Percentiles rank a stretch among this genome's conserved stretches.
These are phyloP conservation scores for Melampsora abietis-canadensis DNA, from an alignment of 1,284 basidiomycete species.

Conservation along the genomic window DNA sequence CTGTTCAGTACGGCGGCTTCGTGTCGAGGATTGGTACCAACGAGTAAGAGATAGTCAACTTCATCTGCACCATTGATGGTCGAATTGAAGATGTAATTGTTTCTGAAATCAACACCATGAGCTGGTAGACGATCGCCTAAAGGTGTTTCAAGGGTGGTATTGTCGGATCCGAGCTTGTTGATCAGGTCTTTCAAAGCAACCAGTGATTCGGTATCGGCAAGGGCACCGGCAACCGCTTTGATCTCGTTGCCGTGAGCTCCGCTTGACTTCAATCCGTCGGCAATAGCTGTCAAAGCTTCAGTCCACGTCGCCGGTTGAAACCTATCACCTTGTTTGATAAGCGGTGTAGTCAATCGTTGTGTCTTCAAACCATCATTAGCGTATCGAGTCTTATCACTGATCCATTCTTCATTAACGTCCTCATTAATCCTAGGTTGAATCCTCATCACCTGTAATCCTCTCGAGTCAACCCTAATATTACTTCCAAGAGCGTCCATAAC, in stretches of 20 bases:
- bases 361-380: slow-evolving; percentile 92
- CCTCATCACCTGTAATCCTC: slow-evolving; percentile 94
- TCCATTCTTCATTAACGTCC: slow-evolving; percentile 99
- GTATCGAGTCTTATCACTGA: slow-evolving; percentile 97
- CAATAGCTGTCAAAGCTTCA: slow-evolving; percentile 75
- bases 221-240: slow-evolving; percentile 85
- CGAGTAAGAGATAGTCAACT: slow-evolving; percentile 87
- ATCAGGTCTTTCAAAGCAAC: slow-evolving; percentile 90
- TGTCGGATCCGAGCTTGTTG: slow-evolving; percentile 93
- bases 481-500: slow-evolving; percentile 97
- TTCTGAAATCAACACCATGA: slow-evolving; percentile 83
- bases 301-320: slow-evolving; percentile 92
- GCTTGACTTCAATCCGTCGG: slow-evolving; percentile 71
- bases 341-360: slow-evolving; percentile 89
- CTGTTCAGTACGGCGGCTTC: slow-evolving; percentile 98
- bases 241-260: slow-evolving; percentile 93
- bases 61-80: slow-evolving; percentile 86
- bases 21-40: slow-evolving; percentile 95
- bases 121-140: slow-evolving; percentile 61
- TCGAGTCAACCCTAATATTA: slow-evolving; percentile 94
- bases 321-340: slow-evolving; percentile 85
- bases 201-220: slow-evolving; percentile 91
- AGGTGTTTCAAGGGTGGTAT: slow-evolving; percentile 80
- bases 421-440: slow-evolving; percentile 94
- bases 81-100: slow-evolving; percentile 96